A percentile compares a stretch with the other conserved stretches of the same genome.
phyloP scores from a whole-genome alignment of 208 protist species.

The Crithidia sp. region DNA sequence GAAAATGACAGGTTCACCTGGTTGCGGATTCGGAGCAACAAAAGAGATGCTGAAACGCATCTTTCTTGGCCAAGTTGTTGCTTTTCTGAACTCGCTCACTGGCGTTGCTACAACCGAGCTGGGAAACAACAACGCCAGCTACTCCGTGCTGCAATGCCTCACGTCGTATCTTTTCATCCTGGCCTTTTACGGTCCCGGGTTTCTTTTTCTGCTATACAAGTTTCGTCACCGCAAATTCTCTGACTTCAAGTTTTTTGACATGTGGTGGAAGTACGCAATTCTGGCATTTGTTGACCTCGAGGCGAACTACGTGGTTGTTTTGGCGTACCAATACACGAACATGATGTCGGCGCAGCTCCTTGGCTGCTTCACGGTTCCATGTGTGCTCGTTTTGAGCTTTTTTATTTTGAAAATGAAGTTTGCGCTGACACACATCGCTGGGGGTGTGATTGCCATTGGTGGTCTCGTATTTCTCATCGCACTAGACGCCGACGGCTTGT shows the following conservation, averaged over 20 bases:
- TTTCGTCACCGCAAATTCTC: constrained; percentile 41
- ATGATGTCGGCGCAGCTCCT: constrained; percentile 93
- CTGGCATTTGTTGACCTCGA: constrained; percentile 92
- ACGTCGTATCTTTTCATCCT: constrained; percentile 82
- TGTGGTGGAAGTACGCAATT: constrained; percentile 88
- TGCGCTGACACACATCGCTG: constrained; percentile 81
- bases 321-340: constrained; percentile 94
- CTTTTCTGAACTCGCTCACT: constrained; percentile 87
- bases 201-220: constrained; percentile 52
- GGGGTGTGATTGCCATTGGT: constrained; percentile 75
- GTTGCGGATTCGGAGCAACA: constrained; percentile 21
- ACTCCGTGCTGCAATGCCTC: constrained; percentile 84
- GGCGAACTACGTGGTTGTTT: constrained; percentile 93
- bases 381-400: constrained; percentile 88
- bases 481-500: constrained; percentile 74
- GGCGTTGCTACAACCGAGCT: constrained; percentile 86
- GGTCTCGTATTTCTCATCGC: constrained; percentile 83
- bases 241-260: constrained; percentile 65
- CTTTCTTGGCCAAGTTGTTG: constrained; percentile 80
- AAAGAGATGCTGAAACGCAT: constrained; percentile 51
- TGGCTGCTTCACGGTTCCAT: constrained; percentile 93
- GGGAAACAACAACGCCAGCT: constrained; percentile 83
- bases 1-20: neutral
- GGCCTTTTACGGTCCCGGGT: constrained; percentile 62
- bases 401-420: constrained; percentile 88